Base-by-base conservation (phyloP, 768 basidiomycete genomes). In the Boletales sp. region DNA sequence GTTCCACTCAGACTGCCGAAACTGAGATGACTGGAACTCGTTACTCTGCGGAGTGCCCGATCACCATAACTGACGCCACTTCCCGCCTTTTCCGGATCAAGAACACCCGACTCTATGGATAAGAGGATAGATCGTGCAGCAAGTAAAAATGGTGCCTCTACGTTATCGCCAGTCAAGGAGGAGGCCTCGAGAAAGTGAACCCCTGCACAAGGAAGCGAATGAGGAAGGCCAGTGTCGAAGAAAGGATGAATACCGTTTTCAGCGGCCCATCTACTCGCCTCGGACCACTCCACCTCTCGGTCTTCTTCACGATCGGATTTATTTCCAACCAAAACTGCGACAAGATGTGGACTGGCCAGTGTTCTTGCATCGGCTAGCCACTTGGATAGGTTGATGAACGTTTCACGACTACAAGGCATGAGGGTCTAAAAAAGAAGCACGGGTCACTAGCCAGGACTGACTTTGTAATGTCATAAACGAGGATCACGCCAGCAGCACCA, bases 11-110 rank as follows among this genome's bases (percentile, higher is more conserved):
- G 70, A 62, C 87, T 90, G 14, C 88, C 89, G 65, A 91, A 90
- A 64, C 90, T 91, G 59, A 94, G 72, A 48, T 89, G 82, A 61
- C 89, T 91, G n/a, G 87, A 88, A 66, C 89, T 91, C 54, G 87
- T 93, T 30, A 97, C 91, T 60, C 95, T 79, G 49, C 93, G 80
- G 30, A 98, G 75, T 19, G 93, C 89, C 51, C 97, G 80, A 67
- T 97, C 97, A 9, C 97, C 97, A 63, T 97, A 99, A 61, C 89
- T 92, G 40, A 99, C 93, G 18, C 97, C 97, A 53, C 90, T 94
- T 1, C 93, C 95, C 14, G 90, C 82, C 63, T 90, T 88, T 71
- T 97, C 94, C 37, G 95, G 95, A 69, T 97, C 92, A 35, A 97
- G 78, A 14, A 76, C 75, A 24, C 93, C 94, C 14, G 90, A 87